Percentiles rank a stretch among this genome's conserved stretches.
Conservation (phyloP, 1,284 basidiomycete genomes). For the Fistulinella staudtii region DNA sequence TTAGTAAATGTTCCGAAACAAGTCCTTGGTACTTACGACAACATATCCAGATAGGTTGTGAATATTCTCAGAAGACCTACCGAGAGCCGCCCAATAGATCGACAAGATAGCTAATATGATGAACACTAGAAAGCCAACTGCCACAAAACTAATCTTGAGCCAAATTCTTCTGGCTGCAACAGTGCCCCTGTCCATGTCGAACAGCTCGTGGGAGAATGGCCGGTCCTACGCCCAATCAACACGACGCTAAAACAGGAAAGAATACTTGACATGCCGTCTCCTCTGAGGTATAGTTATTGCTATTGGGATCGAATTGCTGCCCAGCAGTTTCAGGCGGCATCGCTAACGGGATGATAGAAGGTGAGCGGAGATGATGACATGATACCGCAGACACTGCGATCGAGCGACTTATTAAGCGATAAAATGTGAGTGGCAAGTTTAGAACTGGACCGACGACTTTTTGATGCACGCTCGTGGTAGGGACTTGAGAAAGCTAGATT, state of each 20-base stretch:
- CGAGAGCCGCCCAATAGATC: slow-evolving; percentile 40
- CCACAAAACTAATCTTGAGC: slow-evolving; percentile 28
- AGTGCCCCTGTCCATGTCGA: slow-evolving; percentile 34
- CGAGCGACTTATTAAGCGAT: background rate
- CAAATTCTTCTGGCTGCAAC: slow-evolving; percentile 30
- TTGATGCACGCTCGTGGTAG: no score
- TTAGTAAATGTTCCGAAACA: background rate
- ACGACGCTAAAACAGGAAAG: background rate
- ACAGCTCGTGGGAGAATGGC: slow-evolving; percentile 36
- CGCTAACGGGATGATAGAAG: background rate
- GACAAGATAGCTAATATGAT: slow-evolving; percentile 32
- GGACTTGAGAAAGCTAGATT: no score
- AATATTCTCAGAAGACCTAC: slow-evolving; percentile 24
- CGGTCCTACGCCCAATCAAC: slow-evolving; percentile 27
- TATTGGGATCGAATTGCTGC: slow-evolving; percentile 1
- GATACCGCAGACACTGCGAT: no score
- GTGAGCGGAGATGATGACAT: background rate
- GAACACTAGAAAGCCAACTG: slow-evolving; percentile 24
- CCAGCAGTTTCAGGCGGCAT: slow-evolving; percentile 6
- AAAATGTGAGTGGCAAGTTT: no score
- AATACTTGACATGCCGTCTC: slow-evolving; percentile 10
- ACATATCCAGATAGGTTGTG: slow-evolving; percentile 39
- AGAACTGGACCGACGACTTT: background rate
- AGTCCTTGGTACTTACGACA: slow-evolving; percentile 29
- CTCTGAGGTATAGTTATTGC: slow-evolving; percentile 1